A percentile compares a stretch with the other conserved stretches of the same genome.
Evolutionary conservation across 805 yeast genomes (phyloP).

Genomic region (Sugiyamaella marilandica): DNA sequence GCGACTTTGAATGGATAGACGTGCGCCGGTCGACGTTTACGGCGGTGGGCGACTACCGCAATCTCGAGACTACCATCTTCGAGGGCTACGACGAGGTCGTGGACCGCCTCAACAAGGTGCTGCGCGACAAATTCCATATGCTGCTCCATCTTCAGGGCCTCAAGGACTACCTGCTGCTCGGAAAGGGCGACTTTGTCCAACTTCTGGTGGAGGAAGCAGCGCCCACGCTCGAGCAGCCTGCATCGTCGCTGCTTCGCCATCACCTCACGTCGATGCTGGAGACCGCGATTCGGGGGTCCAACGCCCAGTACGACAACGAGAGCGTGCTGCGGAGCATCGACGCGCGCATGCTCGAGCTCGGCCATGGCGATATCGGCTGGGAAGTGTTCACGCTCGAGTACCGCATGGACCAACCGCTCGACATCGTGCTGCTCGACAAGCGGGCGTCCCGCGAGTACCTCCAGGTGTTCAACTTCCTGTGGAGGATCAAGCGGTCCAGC

Average conservation of each 20-base stretch:
- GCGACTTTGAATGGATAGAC: slow-evolving; percentile 59
- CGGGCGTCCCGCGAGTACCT: slow-evolving; percentile 51
- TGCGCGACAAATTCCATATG: slow-evolving; percentile 48
- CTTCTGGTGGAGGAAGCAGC: slow-evolving; percentile 53
- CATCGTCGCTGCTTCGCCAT: slow-evolving; percentile 58
- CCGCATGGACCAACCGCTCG: slow-evolving; percentile 44
- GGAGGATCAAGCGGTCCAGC: slow-evolving; percentile 67
- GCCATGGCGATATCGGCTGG: slow-evolving; percentile 80
- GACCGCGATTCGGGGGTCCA: slow-evolving; percentile 49
- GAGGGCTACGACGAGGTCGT: slow-evolving; percentile 45
- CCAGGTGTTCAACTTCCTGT: slow-evolving; percentile 76
- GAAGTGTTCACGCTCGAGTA: slow-evolving; percentile 88
- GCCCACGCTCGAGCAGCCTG: slow-evolving; percentile 52
- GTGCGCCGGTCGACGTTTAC: slow-evolving; percentile 20
- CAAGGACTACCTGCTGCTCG: slow-evolving; percentile 63
- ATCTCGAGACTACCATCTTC: slow-evolving; percentile 32
- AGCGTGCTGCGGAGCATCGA: slow-evolving; percentile 56
- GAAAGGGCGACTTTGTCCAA: slow-evolving; percentile 79
- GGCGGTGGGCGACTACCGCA: slow-evolving; percentile 18
- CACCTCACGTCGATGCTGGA: slow-evolving; percentile 60
- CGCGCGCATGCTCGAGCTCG: slow-evolving; percentile 72
- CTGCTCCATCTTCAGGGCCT: slow-evolving; percentile 54
- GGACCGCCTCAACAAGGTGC: slow-evolving; percentile 44
- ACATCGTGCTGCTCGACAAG: slow-evolving; percentile 50
- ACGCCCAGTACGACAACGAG: slow-evolving; percentile 32